phyloP scores from a whole-genome alignment of 345 rosid genomes.

The Microcos paniculata region DNA sequence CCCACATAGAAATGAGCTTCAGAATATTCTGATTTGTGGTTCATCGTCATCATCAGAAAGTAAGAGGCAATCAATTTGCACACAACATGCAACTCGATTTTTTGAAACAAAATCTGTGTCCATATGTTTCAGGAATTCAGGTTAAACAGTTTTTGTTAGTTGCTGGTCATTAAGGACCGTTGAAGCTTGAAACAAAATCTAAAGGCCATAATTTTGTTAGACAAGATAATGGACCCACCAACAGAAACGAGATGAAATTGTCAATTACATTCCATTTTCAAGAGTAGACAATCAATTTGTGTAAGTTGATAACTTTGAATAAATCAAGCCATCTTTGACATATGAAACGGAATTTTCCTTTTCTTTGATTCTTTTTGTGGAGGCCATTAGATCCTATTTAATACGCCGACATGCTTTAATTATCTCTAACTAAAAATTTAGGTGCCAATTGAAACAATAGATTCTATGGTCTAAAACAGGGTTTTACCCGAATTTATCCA shows the following conservation, averaged over 20 bases:
- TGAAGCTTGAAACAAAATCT: background rate
- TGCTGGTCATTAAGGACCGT: background rate
- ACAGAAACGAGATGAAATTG: background rate
- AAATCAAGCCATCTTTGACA: background rate
- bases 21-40: background rate
- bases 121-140: background rate
- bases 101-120: background rate
- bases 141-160: background rate
- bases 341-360: background rate
- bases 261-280: background rate
- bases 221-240: conserved; percentile 9
- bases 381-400: too few species aligned
- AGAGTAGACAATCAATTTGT: background rate
- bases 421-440: background rate
- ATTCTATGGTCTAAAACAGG: too few species aligned
- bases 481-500: too few species aligned
- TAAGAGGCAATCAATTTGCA: background rate
- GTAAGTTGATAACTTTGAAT: background rate
- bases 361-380: background rate
- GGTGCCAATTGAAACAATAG: background rate
- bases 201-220: background rate
- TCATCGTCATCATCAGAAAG: background rate
- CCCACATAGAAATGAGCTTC: background rate
- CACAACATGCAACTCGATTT: background rate
- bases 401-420: background rate